Evolutionary conservation across 192 early-diverging fungal genomes (phyloP), one percentile per base, ranked within the genome.

Genomic region (Spinellus fusiger): DNA sequence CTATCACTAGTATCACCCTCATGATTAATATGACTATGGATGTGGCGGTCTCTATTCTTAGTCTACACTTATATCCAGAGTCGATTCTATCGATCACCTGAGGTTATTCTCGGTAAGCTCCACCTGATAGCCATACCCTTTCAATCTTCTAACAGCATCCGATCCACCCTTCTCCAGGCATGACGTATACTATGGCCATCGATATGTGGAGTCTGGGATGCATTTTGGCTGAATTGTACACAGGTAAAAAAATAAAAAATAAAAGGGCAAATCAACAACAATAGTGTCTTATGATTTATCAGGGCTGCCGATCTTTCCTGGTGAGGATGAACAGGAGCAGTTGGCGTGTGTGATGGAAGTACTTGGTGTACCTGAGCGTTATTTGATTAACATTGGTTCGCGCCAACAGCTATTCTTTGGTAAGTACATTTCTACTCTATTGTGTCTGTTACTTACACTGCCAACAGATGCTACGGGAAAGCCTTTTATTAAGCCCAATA

Each of bases 141-240:
- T 5, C 1, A n/a, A 35, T 2, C 10, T 10, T 32, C 20, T 33
- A 12, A 27, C 5, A 6, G 20, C 2, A 18, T 33, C 4, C 38
- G 4, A 13, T 25, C 20, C 0, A 12, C 13, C 18, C 13, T 0
- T 16, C 31, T 56, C 8, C 44, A 56, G 72, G 94, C 29, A 80
- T 84, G 71, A 83, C 80, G 5, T 99, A 99, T 66, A 91, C 83
- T 59, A 91, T 84, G 63, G 85, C 92, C 4, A 99, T 99, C 59
- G 96, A 99, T 73, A 91, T 99, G 88, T 99, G 96, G 96, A 91
- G 88, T 54, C 77, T 99, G 47, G 96, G 96, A 4, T 97, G 95
- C 70, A 96, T 99, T 59, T 80, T 94, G 12, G 95, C 89, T n/a
- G 96, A 99, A 72, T 71, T 99, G 32, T 84, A 82, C 61, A 90